Evolutionary conservation across 495 filamentous ascomycete species (phyloP).

Genomic region (Hypoxylon rickii): DNA sequence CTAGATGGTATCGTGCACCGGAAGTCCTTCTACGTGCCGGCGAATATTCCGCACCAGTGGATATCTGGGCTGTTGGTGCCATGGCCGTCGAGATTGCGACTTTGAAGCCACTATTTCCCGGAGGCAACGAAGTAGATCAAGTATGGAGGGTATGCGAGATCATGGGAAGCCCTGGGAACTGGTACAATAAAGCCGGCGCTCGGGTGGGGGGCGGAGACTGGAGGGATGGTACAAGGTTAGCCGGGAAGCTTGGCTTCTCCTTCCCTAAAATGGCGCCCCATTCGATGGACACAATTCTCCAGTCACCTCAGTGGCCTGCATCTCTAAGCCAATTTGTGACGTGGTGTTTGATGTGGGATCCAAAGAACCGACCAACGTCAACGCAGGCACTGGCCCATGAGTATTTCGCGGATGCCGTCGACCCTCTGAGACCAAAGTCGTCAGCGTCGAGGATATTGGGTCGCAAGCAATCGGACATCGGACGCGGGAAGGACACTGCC

Average conservation of each 20-base stretch:
- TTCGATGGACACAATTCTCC: slow-evolving; percentile 92
- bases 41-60: slow-evolving; percentile 96
- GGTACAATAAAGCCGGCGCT: slow-evolving; percentile 87
- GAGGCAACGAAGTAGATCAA: slow-evolving; percentile 97
- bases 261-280: slow-evolving; percentile 99
- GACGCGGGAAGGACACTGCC: slow-evolving; percentile 65
- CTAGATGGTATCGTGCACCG: slow-evolving; percentile 96
- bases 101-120: slow-evolving; percentile 94
- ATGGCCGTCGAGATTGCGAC: slow-evolving; percentile 99
- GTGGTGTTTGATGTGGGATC: slow-evolving; percentile 99
- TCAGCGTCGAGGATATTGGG: slow-evolving; percentile 81
- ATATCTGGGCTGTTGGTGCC: slow-evolving; percentile 98
- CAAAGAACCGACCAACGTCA: slow-evolving; percentile 90
- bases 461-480: slow-evolving; percentile 84
- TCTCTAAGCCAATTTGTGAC: slow-evolving; percentile 92
- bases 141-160: slow-evolving; percentile 99
- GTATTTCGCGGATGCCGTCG: slow-evolving; percentile 93
- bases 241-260: slow-evolving; percentile 95
- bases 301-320: slow-evolving; percentile 86
- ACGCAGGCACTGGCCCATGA: slow-evolving; percentile 90
- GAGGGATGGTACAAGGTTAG: slow-evolving; percentile 90
- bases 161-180: slow-evolving; percentile 98
- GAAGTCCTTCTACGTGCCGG: slow-evolving; percentile 94
- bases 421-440: slow-evolving; percentile 90
- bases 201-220: slow-evolving; percentile 96